These are phyloP conservation scores for Podospora fimiseda DNA, from an alignment of 495 filamentous ascomycete species.

Conservation along the genomic window DNA sequence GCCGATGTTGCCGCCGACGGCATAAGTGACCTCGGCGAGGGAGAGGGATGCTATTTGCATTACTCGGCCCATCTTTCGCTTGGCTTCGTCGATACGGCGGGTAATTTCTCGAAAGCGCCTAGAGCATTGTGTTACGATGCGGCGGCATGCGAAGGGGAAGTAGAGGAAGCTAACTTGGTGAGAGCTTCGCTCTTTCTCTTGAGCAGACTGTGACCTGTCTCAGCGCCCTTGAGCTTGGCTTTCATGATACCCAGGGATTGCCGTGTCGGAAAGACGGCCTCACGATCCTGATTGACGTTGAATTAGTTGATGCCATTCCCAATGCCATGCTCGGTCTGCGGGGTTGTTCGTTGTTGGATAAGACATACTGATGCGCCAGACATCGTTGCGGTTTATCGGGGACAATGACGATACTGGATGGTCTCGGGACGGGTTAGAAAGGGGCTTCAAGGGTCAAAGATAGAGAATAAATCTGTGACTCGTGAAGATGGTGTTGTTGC, in stretches of 20 bases:
- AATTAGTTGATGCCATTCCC: conserved; percentile 16
- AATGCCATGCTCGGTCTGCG: conserved; percentile 3
- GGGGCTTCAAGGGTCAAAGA: background rate
- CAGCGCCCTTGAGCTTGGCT: conserved; percentile 94
- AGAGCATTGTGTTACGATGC: background rate
- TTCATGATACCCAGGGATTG: conserved; percentile 98
- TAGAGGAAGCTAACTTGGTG: conserved; percentile 53
- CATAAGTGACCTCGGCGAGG: conserved; percentile 94
- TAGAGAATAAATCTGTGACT: background rate
- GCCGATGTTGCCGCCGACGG: conserved; percentile 88
- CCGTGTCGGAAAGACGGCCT: conserved; percentile 96
- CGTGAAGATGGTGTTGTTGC: background rate
- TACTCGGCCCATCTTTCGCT: conserved; percentile 98
- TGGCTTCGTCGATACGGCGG: conserved; percentile 93
- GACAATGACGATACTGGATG: background rate
- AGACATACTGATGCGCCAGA: conserved; percentile 51
- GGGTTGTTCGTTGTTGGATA: conserved; percentile 7
- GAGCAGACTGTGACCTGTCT: conserved; percentile 77
- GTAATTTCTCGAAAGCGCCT: conserved; percentile 97
- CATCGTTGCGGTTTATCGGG: conserved; percentile 36
- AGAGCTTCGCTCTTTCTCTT: conserved; percentile 93
- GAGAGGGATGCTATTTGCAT: conserved; percentile 99
- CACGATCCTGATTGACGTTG: conserved; percentile 55
- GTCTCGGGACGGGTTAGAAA: background rate
- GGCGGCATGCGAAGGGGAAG: background rate